Base-by-base conservation (phyloP, 148 eudicot genomes). In the Limonium bicolor region DNA sequence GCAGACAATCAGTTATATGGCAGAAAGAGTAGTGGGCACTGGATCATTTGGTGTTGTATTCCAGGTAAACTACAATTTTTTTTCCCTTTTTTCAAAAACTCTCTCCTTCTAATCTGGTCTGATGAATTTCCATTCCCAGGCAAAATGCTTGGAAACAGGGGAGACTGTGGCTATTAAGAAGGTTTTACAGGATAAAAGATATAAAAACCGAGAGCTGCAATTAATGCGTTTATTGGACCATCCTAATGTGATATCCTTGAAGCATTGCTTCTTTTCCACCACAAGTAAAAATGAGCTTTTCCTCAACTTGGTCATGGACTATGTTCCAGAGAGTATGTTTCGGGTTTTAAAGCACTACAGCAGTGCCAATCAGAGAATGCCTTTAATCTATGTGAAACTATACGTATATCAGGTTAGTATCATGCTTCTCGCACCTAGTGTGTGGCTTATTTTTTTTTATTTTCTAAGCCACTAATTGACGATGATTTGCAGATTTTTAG, bases 271-370 rank as follows among this genome's bases (percentile, higher is more conserved):
- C 63, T 77, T 52, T 55, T 72, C 84, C 37, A 77, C 78, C 14
- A 72, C 84, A 13, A 54, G 58, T 36, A 66, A 59, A 53, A 36
- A 77, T 29, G 84, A 77, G 58, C 73, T 72, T 38, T 77, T 69
- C 53, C 75, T 77, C 23, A 77, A 77, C 58, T 55, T 77, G 46
- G 84, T 77, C 14, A 77, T 77, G 84, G 84, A 77, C 46, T 77
- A 68, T 63, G 84, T 77, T 42, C 84, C 84, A 2, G 84, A 72
- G 60, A 62, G 62, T 25, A 62, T 76, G 60, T 77, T 45, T 48
- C 56, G 71, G 20, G 70, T 66, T 42, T 37, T 77, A 53, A 77
- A 77, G 63, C 78, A 72, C 43, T 72, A 69, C 36, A 66, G 59
- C 61, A 63, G 58, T 35, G 44, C 37, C 28, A 73, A 72, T 41